Base-by-base conservation (phyloP, 768 basidiomycete genomes). In the Coprinopsis strossmayeri region DNA sequence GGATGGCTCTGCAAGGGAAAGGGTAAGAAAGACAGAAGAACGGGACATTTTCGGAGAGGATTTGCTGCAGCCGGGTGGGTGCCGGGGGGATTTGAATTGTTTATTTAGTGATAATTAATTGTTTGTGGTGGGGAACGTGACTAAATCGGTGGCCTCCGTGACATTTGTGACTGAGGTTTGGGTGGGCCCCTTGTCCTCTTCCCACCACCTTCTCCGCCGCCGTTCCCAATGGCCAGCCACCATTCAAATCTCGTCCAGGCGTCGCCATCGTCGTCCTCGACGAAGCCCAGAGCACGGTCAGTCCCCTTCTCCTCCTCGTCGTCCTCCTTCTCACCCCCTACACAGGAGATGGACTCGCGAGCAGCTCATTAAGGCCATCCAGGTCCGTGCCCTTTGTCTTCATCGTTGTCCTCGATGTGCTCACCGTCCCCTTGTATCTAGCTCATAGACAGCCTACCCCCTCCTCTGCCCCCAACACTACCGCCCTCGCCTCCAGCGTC, bases 401-500 rank as follows among this genome's bases (percentile, higher is more conserved):
- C 23, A 5, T 20, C 24, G n/a, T 30, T 3, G 7, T 11, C 7
- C 51, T 28, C 35, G 34, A 45, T 53, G 37, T 42, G 25, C 49
- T 34, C 46, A 38, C 9, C 17, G 17, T 10, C 27, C 47, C 21
- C 27, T 32, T 40, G 28, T 35, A 20, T 46, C 26, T 40, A 76
- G 74, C 62, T 74, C 54, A 67, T 73, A 50, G 70, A 72, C 40
- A 61, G 63, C 46, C 65, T 77, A 21, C 56, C 61, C 41, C 55
- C 65, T 27, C 69, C 72, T 47, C 59, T 76, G 9, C 74, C 77
- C 27, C 68, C 72, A 45, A 67, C 66, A 34, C 64, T 78, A 40
- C 77, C 76, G 5, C 74, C 73, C 21, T 77, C 76, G 15, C 77
- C 76, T 32, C 75, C 76, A 7, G 66, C 69, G 38, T 77, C 77